These are phyloP conservation scores for Lentinus brumalis DNA, from an alignment of 768 basidiomycete genomes.

Conservation along the genomic window DNA sequence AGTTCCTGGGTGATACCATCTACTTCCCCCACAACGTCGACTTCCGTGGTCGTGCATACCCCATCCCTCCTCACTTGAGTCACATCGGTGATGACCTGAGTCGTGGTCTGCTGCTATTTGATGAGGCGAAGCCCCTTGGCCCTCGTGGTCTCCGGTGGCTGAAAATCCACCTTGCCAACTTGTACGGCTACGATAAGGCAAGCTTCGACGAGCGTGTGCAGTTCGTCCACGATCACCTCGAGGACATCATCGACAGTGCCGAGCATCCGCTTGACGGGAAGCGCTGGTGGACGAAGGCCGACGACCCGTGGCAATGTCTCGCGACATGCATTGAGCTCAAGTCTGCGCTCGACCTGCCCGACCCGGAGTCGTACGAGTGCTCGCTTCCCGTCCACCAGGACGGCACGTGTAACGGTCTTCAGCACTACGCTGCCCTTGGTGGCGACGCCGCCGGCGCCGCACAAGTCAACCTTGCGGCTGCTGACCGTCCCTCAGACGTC, in stretches of 20 bases:
- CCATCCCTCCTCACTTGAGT: conserved; percentile 92
- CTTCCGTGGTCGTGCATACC: conserved; percentile 97
- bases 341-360: conserved; percentile 71
- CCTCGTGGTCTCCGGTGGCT: conserved; percentile 89
- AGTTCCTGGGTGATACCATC: conserved; percentile 88
- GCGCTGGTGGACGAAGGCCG: conserved; percentile 89
- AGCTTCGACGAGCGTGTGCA: conserved; percentile 89
- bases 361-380: conserved; percentile 59
- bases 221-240: conserved; percentile 72
- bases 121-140: conserved; percentile 76
- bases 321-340: conserved; percentile 90
- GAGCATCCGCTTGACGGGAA: conserved; percentile 77
- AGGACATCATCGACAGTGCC: conserved; percentile 82
- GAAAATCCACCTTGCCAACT: conserved; percentile 91
- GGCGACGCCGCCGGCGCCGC: conserved; percentile 86
- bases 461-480: conserved; percentile 88
- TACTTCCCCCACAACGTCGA: conserved; percentile 97
- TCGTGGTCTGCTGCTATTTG: conserved; percentile 85
- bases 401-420: conserved; percentile 97
- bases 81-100: conserved; percentile 95
- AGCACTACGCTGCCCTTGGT: conserved; percentile 97
- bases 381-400: conserved; percentile 95
- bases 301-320: conserved; percentile 98
- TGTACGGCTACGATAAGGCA: conserved; percentile 94
- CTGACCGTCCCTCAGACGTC: conserved; percentile 90